These are phyloP conservation scores for Leishmania aethiopica DNA, from an alignment of 208 protist species.

Conservation along the genomic window DNA sequence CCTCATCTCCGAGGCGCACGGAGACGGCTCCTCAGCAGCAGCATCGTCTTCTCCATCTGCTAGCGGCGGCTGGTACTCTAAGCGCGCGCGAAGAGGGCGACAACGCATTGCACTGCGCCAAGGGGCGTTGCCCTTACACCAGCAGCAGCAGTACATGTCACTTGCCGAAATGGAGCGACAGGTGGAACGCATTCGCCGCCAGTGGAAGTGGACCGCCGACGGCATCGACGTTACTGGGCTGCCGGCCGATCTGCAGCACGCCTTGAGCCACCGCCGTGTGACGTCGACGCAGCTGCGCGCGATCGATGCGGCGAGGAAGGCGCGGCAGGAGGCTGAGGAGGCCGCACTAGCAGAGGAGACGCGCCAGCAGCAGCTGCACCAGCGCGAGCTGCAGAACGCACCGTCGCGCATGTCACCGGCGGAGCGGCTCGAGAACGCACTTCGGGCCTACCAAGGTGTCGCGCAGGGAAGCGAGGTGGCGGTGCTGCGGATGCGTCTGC, in stretches of 20 bases:
- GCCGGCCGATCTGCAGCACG: constrained; percentile 52
- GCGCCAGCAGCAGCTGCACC: constrained; percentile 21
- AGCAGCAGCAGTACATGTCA: constrained; percentile 39
- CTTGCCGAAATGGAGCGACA: constrained; percentile 70
- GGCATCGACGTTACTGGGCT: constrained; percentile 87
- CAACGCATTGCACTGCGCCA: neutral
- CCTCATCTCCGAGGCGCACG: constrained; percentile 27
- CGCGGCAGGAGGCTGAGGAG: constrained; percentile 24
- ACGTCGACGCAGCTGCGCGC: constrained; percentile 64
- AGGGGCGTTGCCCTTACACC: neutral
- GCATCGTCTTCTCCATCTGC: neutral
- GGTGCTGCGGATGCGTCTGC: constrained; percentile 69
- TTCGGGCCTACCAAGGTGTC: constrained; percentile 55
- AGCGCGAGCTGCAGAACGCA: constrained; percentile 22
- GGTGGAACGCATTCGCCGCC: constrained; percentile 52
- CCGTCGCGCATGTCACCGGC: constrained; percentile 25
- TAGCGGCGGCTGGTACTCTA: neutral
- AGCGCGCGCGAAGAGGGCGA: neutral
- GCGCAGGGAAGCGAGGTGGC: constrained; percentile 44
- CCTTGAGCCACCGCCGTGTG: constrained; percentile 65
- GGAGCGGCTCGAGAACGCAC: constrained; percentile 42
- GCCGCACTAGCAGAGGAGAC: constrained; percentile 15
- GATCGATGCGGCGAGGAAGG: constrained; percentile 46
- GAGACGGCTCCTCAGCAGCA: neutral
- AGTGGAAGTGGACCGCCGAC: constrained; percentile 56